Percentiles rank a stretch among this genome's conserved stretches.
phyloP scores from a whole-genome alignment of 2,329 filamentous ascomycete species.

The Ophiocordyceps polyrhachis-furcata region DNA sequence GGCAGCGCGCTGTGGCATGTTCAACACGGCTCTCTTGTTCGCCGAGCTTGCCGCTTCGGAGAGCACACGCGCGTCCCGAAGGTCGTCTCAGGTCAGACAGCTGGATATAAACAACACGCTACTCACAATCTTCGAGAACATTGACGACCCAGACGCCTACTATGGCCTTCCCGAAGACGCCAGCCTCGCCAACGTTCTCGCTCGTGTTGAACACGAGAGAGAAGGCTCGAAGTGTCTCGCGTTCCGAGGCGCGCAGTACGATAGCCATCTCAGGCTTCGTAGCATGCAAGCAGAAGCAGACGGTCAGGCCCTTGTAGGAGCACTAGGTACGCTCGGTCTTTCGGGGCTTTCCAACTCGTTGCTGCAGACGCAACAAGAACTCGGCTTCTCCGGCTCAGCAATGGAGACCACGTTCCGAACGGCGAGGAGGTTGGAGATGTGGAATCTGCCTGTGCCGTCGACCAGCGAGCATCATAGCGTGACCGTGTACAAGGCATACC shows the following conservation, averaged over 20 bases:
- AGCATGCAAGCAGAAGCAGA: conserved; percentile 38
- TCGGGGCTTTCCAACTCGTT: conserved; percentile 73
- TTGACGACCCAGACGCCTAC: conserved; percentile 91
- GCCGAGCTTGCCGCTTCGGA: conserved; percentile 53
- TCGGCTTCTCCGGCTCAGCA: conserved; percentile 36
- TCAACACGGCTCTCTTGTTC: conserved; percentile 70
- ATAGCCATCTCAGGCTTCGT: conserved; percentile 55
- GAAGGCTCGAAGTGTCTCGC: conserved; percentile 74
- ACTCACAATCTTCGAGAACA: conserved; percentile 69
- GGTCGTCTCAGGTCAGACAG: conserved; percentile 40
- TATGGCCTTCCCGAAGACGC: conserved; percentile 74
- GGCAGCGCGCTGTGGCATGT: conserved; percentile 64
- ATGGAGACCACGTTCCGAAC: conserved; percentile 60
- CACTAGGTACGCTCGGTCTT: conserved; percentile 63
- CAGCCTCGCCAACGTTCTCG: conserved; percentile 58
- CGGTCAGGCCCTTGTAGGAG: conserved; percentile 51
- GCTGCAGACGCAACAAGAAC: conserved; percentile 45
- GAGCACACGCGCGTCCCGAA: conserved; percentile 36
- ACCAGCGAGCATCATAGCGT: conserved; percentile 43
- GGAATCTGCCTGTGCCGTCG: conserved; percentile 67
- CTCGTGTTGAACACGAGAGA: conserved; percentile 73
- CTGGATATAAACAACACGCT: conserved; percentile 48
- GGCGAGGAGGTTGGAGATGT: conserved; percentile 69
- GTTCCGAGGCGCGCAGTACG: conserved; percentile 79
- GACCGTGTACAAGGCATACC: conserved; percentile 63